Percentiles rank a stretch among this genome's conserved stretches.
Conservation (phyloP, 768 basidiomycete genomes). For the Russula ochroleuca region DNA sequence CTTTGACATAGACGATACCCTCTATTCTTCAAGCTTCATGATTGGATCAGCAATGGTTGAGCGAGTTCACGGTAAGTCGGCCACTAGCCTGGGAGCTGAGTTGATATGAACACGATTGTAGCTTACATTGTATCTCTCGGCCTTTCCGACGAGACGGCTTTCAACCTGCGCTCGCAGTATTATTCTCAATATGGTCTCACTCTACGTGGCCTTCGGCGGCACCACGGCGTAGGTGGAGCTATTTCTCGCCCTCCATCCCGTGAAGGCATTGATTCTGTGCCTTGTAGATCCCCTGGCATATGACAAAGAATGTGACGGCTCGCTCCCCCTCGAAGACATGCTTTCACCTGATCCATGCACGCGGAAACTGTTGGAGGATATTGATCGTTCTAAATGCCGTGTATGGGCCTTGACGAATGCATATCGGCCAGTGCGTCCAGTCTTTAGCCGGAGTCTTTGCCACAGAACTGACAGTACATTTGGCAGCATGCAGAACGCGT, state of each 20-base stretch:
- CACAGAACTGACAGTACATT: neutral
- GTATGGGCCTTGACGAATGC: slow-evolving; percentile 89
- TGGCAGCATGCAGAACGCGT: slow-evolving; percentile 77
- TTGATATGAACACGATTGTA: slow-evolving; percentile 30
- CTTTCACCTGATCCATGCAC: slow-evolving; percentile 59
- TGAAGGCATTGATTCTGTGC: neutral
- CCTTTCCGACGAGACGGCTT: slow-evolving; percentile 62
- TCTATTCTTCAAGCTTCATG: slow-evolving; percentile 71
- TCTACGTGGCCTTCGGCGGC: slow-evolving; percentile 67
- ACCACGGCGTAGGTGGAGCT: slow-evolving; percentile 65
- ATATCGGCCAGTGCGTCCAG: slow-evolving; percentile 55
- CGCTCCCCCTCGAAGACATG: slow-evolving; percentile 77
- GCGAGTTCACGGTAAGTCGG: slow-evolving; percentile 62
- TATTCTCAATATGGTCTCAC: slow-evolving; percentile 82
- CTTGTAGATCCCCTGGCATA: slow-evolving; percentile 76
- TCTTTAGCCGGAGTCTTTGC: neutral
- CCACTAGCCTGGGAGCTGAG: neutral
- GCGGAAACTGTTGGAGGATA: slow-evolving; percentile 68
- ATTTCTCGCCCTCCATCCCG: neutral
- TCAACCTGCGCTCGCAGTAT: slow-evolving; percentile 63
- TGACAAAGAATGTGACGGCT: slow-evolving; percentile 76
- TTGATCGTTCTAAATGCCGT: slow-evolving; percentile 70
- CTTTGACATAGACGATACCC: slow-evolving; percentile 86
- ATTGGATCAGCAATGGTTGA: slow-evolving; percentile 78
- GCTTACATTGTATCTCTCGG: slow-evolving; percentile 74